Evolutionary conservation across 202 grass and related monocot species (phyloP).

Genomic region (Carex arenaria): DNA sequence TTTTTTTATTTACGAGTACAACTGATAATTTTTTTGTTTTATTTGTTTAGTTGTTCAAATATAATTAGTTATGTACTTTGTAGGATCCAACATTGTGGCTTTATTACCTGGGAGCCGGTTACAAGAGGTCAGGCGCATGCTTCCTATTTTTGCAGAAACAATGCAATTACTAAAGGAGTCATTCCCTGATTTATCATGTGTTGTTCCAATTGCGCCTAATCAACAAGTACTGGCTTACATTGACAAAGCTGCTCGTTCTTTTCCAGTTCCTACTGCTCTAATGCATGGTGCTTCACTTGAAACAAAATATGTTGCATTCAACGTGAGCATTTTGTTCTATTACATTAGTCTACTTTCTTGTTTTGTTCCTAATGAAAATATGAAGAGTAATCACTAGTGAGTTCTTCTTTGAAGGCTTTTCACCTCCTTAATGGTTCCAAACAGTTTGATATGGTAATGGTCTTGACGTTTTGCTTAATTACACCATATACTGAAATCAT

Average conservation of each 20-base stretch:
- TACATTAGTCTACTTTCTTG: constrained; percentile 19
- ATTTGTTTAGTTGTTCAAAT: background rate
- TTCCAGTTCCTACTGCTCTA: constrained; percentile 43
- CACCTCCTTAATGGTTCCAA: background rate
- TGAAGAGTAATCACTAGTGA: constrained; percentile 13
- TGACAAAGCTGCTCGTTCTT: constrained; percentile 37
- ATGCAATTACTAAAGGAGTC: constrained; percentile 47
- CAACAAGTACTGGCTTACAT: constrained; percentile 52
- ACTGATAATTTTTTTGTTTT: background rate
- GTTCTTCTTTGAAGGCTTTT: constrained; percentile 3
- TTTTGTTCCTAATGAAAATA: constrained; percentile 18
- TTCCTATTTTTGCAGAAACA: constrained; percentile 72
- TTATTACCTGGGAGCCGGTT: constrained; percentile 92
- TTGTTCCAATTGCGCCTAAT: constrained; percentile 91
- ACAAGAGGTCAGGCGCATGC: constrained; percentile 85
- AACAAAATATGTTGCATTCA: constrained; percentile 82
- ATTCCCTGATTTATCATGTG: constrained; percentile 51
- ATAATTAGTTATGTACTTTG: background rate
- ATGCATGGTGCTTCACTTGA: constrained; percentile 58
- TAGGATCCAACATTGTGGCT: constrained; percentile 73
- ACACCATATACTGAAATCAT: background rate
- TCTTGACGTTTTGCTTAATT: background rate
- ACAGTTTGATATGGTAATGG: background rate
- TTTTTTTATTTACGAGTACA: background rate
- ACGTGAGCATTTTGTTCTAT: constrained; percentile 38